Evolutionary conservation across 78 protist genomes (phyloP).

Genomic region (Chrysochromulina tobinii): DNA sequence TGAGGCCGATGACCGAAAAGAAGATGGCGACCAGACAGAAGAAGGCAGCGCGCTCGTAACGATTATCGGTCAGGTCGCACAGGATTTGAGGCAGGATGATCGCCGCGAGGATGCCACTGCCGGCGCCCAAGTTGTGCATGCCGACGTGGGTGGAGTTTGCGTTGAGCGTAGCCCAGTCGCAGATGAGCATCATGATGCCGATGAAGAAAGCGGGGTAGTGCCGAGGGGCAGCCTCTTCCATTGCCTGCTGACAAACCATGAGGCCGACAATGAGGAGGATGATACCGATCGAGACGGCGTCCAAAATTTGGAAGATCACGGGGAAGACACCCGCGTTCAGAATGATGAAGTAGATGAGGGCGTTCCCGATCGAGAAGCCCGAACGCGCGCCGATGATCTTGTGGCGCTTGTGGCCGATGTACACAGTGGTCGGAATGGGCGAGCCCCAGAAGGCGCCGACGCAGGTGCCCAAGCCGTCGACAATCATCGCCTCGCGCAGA

Average conservation of each 20-base stretch:
- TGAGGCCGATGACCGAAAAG: background rate
- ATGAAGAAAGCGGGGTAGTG: no score
- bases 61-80: background rate
- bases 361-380: background rate
- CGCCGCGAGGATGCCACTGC: background rate
- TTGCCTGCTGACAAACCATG: no score
- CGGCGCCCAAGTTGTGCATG: background rate
- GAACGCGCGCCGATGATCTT: background rate
- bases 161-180: no score
- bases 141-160: no score
- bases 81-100: background rate
- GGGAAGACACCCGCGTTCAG: no score
- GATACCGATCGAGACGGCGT: no score
- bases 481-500: background rate
- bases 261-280: no score
- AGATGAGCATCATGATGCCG: no score
- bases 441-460: background rate
- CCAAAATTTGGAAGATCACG: no score
- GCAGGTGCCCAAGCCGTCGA: background rate
- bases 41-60: background rate
- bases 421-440: background rate
- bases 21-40: background rate
- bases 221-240: no score
- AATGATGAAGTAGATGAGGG: background rate
- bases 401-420: constrained; percentile 16